Base-by-base conservation (phyloP, 371 early-diverging fungal species). In the Caulochytrium protostelioides region DNA sequence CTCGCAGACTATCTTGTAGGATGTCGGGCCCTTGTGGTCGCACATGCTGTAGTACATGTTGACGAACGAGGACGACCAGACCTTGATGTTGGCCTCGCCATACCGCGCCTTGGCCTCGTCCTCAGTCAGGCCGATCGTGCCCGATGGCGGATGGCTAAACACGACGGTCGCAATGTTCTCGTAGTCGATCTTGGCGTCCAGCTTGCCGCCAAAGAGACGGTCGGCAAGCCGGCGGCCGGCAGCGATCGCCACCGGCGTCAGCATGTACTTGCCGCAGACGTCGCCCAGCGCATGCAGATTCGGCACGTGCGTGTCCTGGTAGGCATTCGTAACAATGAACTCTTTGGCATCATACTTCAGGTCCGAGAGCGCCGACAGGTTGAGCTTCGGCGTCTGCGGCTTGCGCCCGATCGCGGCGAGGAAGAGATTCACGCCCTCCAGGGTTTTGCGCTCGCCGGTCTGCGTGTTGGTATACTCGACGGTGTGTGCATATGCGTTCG, bases 211-310 rank as follows among this genome's bases (percentile, higher is more conserved):
- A 61, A 85, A 95, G 34, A 92, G 62, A 14, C 90, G 74, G 54
- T 95, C 90, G 5, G 84, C 73, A 4, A 97, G 69, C 27, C 62
- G 59, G 38, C 98, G 76, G 9, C 92, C 97, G 1, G 92, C 91
- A 30, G 91, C 89, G 46, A 91, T 90, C 31, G 94, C 63, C 22
- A 61, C 66, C 41, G 97, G 97, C 13, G 98, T 97, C 39, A 97
- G 64, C 67, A 85, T 79, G 21, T 72, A 74, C 33, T 70, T 55
- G 37, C 92, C 92, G 44, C 78, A 82, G 24, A 89, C 81, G 57
- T 97, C 98, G 26, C 98, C 98, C 6, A 97, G 62, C 6, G 92
- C 83, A 59, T 72, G 84, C 7, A 95, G 57, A 18, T 70, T 65
- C 12, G 57, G 49, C 3, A 48, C 52, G 14, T 35, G 46, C 3